A percentile compares a stretch with the other conserved stretches of the same genome.
These are phyloP conservation scores for Phoma sp. DNA, from an alignment of 2,329 filamentous ascomycete genomes.

Conservation along the genomic window DNA sequence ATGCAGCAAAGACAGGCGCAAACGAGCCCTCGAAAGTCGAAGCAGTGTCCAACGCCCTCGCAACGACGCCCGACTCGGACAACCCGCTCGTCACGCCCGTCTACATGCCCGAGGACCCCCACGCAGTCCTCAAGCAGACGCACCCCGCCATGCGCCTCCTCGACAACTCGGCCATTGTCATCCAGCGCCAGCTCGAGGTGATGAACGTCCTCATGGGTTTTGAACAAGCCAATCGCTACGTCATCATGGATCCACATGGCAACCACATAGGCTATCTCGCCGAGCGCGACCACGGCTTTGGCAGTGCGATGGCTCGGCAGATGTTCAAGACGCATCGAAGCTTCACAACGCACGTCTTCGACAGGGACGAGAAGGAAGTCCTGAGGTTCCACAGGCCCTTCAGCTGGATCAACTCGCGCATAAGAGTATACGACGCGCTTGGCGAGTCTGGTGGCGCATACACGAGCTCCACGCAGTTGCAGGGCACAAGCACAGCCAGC, in stretches of 20 bases:
- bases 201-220: slow-evolving; percentile 71
- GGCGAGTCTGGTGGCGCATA: slow-evolving; percentile 31
- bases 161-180: slow-evolving; percentile 66
- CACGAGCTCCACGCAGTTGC: slow-evolving; percentile 52
- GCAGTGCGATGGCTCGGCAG: slow-evolving; percentile 63
- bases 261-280: slow-evolving; percentile 70
- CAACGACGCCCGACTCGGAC: slow-evolving; percentile 49
- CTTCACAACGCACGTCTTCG: slow-evolving; percentile 71
- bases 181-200: slow-evolving; percentile 69
- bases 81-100: slow-evolving; percentile 65
- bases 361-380: slow-evolving; percentile 65
- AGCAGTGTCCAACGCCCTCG: slow-evolving; percentile 54
- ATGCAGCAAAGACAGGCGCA: slow-evolving; percentile 2
- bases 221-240: slow-evolving; percentile 70
- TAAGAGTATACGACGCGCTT: slow-evolving; percentile 47
- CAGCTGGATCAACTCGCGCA: slow-evolving; percentile 67
- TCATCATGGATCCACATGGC: slow-evolving; percentile 69
- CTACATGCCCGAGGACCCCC: slow-evolving; percentile 65
- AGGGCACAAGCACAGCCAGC: slow-evolving; percentile 53
- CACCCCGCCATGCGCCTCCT: slow-evolving; percentile 66
- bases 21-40: slow-evolving; percentile 45
- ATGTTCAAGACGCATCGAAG: slow-evolving; percentile 67
- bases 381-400: slow-evolving; percentile 68
- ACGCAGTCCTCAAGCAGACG: slow-evolving; percentile 62
- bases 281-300: slow-evolving; percentile 67